Conservation (phyloP, 2,329 filamentous ascomycete species). For the Aureobasidium sp. region DNA sequence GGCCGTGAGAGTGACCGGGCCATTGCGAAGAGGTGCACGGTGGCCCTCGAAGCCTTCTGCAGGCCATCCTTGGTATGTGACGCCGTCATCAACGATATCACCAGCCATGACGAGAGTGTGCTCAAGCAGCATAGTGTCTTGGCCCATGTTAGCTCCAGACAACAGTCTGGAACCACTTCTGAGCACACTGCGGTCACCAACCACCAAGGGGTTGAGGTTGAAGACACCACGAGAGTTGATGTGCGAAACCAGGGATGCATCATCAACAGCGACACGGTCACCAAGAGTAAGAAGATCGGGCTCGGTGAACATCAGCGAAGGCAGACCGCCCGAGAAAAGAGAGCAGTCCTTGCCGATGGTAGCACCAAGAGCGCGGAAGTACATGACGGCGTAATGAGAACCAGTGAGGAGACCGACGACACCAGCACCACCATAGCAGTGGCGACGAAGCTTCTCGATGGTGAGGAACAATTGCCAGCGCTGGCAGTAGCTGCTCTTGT, state of each 20-base stretch:
- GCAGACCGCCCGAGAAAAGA: slow-evolving; percentile 45
- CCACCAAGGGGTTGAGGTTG: slow-evolving; percentile 42
- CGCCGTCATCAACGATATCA: slow-evolving; percentile 43
- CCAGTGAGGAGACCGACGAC: slow-evolving; percentile 46
- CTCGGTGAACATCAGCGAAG: slow-evolving; percentile 48
- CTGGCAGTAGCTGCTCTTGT: slow-evolving; percentile 48
- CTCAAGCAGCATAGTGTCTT: slow-evolving; percentile 46
- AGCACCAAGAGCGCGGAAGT: slow-evolving; percentile 47
- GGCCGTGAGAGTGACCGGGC: background rate
- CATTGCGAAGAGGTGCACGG: slow-evolving; percentile 1
- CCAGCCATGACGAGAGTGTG: slow-evolving; percentile 51
- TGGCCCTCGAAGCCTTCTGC: slow-evolving; percentile 30
- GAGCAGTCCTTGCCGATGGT: slow-evolving; percentile 47
- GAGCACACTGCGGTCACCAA: slow-evolving; percentile 45
- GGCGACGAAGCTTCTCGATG: slow-evolving; percentile 42
- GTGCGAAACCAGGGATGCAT: slow-evolving; percentile 48
- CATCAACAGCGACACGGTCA: slow-evolving; percentile 45
- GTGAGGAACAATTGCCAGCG: slow-evolving; percentile 48
- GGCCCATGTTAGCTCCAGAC: slow-evolving; percentile 44
- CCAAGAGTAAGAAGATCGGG: slow-evolving; percentile 48
- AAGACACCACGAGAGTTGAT: slow-evolving; percentile 51
- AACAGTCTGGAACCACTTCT: slow-evolving; percentile 44
- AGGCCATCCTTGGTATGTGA: slow-evolving; percentile 49
- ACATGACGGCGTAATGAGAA: slow-evolving; percentile 43
- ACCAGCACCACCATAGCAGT: slow-evolving; percentile 43